phyloP scores from a whole-genome alignment of 352 stramenopile genomes.

The Pythium aquatile region DNA sequence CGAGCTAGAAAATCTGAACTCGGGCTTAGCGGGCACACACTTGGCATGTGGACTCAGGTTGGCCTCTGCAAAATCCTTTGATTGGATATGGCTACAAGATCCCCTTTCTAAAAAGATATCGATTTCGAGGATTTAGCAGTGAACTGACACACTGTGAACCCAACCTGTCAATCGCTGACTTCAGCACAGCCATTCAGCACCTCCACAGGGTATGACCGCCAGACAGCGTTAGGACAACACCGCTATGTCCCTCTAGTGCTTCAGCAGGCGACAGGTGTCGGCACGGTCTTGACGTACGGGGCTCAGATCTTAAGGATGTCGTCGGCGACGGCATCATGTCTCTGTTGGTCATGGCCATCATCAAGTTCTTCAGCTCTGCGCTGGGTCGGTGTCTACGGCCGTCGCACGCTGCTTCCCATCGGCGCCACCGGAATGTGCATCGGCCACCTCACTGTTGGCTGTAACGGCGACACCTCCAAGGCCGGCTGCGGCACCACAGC shows the following conservation, averaged over 20 bases:
- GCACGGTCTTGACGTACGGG: constrained; percentile 39
- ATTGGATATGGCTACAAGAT: no score
- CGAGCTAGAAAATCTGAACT: no score
- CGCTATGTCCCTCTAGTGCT: constrained; percentile 37
- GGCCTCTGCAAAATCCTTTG: no score
- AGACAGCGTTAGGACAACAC: constrained; percentile 6
- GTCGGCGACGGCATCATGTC: constrained; percentile 34
- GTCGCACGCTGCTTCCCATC: constrained; percentile 36
- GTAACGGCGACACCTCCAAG: constrained; percentile 29
- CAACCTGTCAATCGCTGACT: no score
- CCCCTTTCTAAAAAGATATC: no score
- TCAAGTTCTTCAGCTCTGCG: constrained; percentile 38
- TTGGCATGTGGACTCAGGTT: no score
- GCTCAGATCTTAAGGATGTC: constrained; percentile 42
- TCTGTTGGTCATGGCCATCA: constrained; percentile 33
- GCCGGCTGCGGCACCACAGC: constrained; percentile 23
- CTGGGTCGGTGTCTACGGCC: constrained; percentile 41
- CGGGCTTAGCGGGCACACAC: no score
- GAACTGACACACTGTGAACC: no score
- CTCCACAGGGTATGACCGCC: not conserved
- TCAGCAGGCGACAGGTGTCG: constrained; percentile 46
- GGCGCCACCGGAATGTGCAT: constrained; percentile 45
- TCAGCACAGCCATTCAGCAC: no score
- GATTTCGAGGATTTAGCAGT: no score
- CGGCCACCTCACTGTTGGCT: constrained; percentile 39